A percentile compares a stretch with the other conserved stretches of the same genome.
Evolutionary conservation across 1,284 basidiomycete species (phyloP).

Genomic region (Termitomyces sp.): DNA sequence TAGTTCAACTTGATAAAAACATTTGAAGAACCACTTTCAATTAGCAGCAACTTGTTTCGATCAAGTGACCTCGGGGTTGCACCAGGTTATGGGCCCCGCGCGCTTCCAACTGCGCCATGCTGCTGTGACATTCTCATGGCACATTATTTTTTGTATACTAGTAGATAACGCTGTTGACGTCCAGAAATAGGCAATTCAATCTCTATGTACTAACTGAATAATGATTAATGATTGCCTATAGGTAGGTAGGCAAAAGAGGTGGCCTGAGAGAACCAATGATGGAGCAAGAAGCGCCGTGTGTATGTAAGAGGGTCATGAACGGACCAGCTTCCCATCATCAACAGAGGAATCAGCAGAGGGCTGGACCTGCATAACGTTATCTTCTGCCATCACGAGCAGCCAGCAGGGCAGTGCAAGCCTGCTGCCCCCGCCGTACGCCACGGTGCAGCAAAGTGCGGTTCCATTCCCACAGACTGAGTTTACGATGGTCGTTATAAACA

Average conservation of each 20-base stretch:
- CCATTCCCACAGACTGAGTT: conserved; percentile 12
- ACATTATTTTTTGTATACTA: no score
- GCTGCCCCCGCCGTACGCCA: background rate
- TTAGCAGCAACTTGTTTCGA: conserved; percentile 26
- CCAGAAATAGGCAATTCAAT: no score
- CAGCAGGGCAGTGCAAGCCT: background rate
- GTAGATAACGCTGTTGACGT: no score
- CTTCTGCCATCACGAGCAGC: conserved; percentile 10
- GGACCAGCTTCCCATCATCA: conserved; percentile 16
- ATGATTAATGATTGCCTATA: background rate
- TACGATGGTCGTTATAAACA: conserved; percentile 8
- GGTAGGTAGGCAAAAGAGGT: background rate
- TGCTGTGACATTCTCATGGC: conserved; percentile 13
- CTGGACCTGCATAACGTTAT: conserved; percentile 1
- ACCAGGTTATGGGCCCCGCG: conserved; percentile 21
- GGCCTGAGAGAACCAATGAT: background rate
- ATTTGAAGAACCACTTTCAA: no score
- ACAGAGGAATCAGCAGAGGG: conserved; percentile 4
- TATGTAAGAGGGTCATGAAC: conserved; percentile 13
- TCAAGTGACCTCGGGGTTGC: conserved; percentile 24
- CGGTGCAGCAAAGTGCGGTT: conserved; percentile 5
- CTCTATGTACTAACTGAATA: no score
- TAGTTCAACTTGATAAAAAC: no score
- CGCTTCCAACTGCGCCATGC: conserved; percentile 25
- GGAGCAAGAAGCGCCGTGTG: conserved; percentile 8